These are phyloP conservation scores for Sugiyamaella sp. DNA, from an alignment of 1,139 yeast species.

Conservation along the genomic window DNA sequence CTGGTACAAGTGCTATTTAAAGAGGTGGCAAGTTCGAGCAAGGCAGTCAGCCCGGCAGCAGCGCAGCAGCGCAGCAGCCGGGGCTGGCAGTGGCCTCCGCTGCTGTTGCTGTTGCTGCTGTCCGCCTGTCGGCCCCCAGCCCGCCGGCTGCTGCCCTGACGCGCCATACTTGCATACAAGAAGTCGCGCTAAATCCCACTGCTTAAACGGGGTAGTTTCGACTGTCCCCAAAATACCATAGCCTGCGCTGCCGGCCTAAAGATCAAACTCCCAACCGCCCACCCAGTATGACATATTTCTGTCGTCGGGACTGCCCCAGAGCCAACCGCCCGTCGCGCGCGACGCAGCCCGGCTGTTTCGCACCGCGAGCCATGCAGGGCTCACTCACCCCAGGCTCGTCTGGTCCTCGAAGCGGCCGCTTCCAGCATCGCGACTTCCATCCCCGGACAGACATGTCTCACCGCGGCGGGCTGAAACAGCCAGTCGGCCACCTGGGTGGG, in stretches of 20 bases:
- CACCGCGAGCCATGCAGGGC: not conserved
- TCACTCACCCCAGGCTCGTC: not conserved
- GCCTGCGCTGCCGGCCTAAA: not conserved
- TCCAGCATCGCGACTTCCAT: not conserved
- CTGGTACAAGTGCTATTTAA: conserved; percentile 5
- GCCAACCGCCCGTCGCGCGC: not conserved
- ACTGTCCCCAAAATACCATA: not conserved
- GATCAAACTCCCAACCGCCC: not conserved
- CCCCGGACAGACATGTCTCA: conserved; percentile 2
- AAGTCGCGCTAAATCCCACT: no score
- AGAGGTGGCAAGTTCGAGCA: conserved; percentile 16
- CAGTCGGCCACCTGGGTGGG: no score
- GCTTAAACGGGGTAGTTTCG: not conserved
- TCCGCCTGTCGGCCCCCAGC: no score
- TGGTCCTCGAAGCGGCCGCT: no score
- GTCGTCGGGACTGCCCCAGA: not conserved
- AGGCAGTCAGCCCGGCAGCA: not conserved
- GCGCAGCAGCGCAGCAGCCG: no score
- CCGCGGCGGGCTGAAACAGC: no score
- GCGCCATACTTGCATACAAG: no score
- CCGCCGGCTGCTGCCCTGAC: no score
- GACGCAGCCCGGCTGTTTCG: not conserved
- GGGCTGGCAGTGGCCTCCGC: no score
- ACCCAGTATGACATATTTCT: not conserved
- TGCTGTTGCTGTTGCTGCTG: no score